These are phyloP conservation scores for Oenanthe sinensis DNA, from an alignment of 129 eudicot genomes.

Conservation along the genomic window DNA sequence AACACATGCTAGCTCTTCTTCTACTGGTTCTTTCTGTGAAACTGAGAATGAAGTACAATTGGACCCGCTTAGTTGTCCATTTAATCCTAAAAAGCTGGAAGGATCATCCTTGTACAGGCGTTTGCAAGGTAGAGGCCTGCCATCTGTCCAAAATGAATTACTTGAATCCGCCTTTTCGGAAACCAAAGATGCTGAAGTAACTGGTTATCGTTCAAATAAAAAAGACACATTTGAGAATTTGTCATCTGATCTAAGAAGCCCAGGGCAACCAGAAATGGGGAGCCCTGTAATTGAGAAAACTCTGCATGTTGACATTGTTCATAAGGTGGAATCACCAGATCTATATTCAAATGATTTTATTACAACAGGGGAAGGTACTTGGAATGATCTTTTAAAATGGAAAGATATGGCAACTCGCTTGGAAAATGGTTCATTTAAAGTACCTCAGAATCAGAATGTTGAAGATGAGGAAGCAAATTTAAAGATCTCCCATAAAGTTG, in stretches of 20 bases:
- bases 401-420: neutral
- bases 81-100: constrained; percentile 26
- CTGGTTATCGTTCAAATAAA: constrained; percentile 10
- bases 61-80: constrained; percentile 9
- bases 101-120: constrained; percentile 29
- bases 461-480: constrained; percentile 7
- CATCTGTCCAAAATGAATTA: constrained; percentile 5
- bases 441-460: constrained; percentile 3
- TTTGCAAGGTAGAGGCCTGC: constrained; percentile 23
- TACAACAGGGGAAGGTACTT: constrained; percentile 15
- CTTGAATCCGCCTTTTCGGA: constrained; percentile 18
- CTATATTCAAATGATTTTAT: constrained; percentile 14
- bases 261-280: constrained; percentile 21
- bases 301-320: constrained; percentile 56
- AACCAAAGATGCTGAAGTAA: constrained; percentile 11
- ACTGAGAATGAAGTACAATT: constrained; percentile 38
- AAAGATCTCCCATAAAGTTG: constrained; percentile 6
- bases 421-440: neutral
- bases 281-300: constrained; percentile 53
- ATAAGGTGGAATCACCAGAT: constrained; percentile 29
- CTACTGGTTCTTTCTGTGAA: constrained; percentile 34
- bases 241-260: constrained; percentile 28
- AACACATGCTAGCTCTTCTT: constrained; percentile 38
- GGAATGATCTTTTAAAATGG: constrained; percentile 8
- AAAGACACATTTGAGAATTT: constrained; percentile 32